Evolutionary conservation across 2,329 filamentous ascomycete genomes (phyloP).

Genomic region (Xenoacremonium recifei): DNA sequence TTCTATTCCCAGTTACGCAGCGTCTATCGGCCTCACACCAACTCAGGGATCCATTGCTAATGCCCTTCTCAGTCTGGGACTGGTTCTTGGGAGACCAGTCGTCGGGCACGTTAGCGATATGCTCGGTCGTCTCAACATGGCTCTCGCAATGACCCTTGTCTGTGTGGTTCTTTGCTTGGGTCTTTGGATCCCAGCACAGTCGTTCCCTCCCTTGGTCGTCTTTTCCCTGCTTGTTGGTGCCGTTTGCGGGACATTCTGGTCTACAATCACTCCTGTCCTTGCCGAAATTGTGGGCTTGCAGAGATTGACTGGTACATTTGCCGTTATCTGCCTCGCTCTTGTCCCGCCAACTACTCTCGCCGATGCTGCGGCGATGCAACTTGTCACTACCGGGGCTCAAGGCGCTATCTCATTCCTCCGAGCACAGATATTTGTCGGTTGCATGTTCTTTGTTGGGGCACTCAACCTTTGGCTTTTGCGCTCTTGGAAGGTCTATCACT

Average conservation of each 20-base stretch:
- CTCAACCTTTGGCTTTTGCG: conserved; percentile 52
- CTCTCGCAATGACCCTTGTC: conserved; percentile 1
- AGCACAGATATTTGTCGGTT: conserved; percentile 59
- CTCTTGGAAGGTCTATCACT: conserved; percentile 55
- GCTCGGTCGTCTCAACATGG: conserved; percentile 9
- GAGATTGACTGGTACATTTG: conserved; percentile 55
- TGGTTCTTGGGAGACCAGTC: conserved; percentile 3
- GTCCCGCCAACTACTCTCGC: conserved; percentile 52
- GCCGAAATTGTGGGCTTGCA: conserved; percentile 61
- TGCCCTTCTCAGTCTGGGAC: conserved; percentile 7
- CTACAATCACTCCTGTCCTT: conserved; percentile 54
- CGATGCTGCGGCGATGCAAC: conserved; percentile 51
- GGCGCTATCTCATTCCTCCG: conserved; percentile 45
- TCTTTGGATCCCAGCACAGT: conserved; percentile 7
- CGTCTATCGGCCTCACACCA: conserved; percentile 3
- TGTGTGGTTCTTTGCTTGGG: conserved; percentile 6
- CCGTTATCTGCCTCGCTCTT: conserved; percentile 58
- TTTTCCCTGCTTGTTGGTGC: conserved; percentile 6
- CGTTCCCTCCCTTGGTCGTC: not conserved
- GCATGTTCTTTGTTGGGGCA: conserved; percentile 60
- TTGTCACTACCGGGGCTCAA: conserved; percentile 39
- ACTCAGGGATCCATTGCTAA: conserved; percentile 7
- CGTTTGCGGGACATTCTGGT: conserved; percentile 9
- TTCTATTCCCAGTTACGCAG: conserved; percentile 8
- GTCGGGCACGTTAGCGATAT: conserved; percentile 8